Conservation (phyloP, 257 asterid genomes). For the Forsythia suspensa region DNA sequence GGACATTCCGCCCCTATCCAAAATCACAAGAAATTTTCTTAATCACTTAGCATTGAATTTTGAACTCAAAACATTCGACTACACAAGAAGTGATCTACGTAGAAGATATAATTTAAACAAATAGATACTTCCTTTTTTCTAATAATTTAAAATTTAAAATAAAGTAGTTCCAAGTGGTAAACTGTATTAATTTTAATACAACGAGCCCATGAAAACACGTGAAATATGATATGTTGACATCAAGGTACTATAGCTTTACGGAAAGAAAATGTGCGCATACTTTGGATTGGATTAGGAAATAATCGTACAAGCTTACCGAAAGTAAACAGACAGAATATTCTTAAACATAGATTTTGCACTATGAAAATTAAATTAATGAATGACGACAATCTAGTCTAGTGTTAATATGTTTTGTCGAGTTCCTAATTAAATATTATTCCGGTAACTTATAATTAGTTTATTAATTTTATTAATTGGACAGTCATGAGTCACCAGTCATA, state of each 20-base stretch:
- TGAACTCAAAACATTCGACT: no score
- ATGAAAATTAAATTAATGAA: conserved; percentile 1
- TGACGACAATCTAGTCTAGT: neutral
- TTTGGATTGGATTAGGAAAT: neutral
- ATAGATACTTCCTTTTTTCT: no score
- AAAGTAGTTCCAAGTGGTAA: no score
- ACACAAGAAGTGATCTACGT: no score
- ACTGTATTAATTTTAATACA: conserved; percentile 2
- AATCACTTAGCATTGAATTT: no score
- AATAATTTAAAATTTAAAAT: no score
- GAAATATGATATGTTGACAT: conserved; percentile 39
- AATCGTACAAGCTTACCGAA: conserved; percentile 9
- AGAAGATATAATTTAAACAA: no score
- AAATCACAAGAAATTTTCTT: no score
- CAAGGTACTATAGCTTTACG: conserved; percentile 51
- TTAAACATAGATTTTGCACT: conserved; percentile 3
- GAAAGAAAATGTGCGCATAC: conserved; percentile 14
- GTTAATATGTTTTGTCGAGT: neutral
- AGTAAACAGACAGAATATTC: conserved; percentile 29
- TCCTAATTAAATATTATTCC: neutral
- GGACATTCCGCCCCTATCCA: no score
- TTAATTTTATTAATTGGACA: neutral
- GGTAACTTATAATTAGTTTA: neutral
- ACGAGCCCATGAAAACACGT: conserved; percentile 34
- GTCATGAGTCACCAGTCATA: neutral